Percentiles rank a stretch among this genome's conserved stretches.
phyloP scores from a whole-genome alignment of 345 rosid species.

The Rhizophora apiculata region DNA sequence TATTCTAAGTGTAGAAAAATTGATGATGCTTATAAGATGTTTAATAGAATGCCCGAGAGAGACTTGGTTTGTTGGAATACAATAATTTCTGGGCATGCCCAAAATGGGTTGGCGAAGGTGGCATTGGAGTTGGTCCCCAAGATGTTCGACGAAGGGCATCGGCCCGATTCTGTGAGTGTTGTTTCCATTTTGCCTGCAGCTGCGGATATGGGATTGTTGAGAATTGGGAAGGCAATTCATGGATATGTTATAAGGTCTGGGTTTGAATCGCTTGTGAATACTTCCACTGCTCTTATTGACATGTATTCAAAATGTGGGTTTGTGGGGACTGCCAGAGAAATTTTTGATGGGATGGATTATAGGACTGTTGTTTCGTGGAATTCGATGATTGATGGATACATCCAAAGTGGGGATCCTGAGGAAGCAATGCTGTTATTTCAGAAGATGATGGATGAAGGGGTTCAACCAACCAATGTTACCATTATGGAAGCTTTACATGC shows the following conservation, averaged over 20 bases:
- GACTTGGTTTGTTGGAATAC: conserved; percentile 87
- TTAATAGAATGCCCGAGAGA: conserved; percentile 77
- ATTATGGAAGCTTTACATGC: conserved; percentile 30
- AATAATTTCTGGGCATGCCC: conserved; percentile 70
- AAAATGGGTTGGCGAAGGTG: conserved; percentile 55
- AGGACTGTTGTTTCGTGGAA: conserved; percentile 32
- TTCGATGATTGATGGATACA: conserved; percentile 30
- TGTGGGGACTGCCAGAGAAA: conserved; percentile 23
- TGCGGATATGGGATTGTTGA: conserved; percentile 17
- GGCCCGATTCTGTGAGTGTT: conserved; percentile 24
- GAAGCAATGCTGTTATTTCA: conserved; percentile 26
- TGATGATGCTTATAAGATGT: conserved; percentile 67
- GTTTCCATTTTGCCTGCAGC: conserved; percentile 23
- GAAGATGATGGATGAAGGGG: conserved; percentile 27
- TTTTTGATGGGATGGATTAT: conserved; percentile 25
- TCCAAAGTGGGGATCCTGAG: conserved; percentile 21
- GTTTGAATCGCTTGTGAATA: conserved; percentile 20
- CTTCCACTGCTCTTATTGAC: conserved; percentile 25
- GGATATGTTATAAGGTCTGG: conserved; percentile 24
- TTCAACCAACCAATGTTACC: conserved; percentile 26
- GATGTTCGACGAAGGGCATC: conserved; percentile 51
- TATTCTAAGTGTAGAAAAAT: conserved; percentile 61
- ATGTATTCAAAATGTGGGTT: conserved; percentile 27
- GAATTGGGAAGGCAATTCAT: conserved; percentile 26
- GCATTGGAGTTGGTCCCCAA: conserved; percentile 56